A percentile compares a stretch with the other conserved stretches of the same genome.
These are phyloP conservation scores for Magnolia kwangsiensis DNA, from an alignment of 164 flowering plant species.

Conservation along the genomic window DNA sequence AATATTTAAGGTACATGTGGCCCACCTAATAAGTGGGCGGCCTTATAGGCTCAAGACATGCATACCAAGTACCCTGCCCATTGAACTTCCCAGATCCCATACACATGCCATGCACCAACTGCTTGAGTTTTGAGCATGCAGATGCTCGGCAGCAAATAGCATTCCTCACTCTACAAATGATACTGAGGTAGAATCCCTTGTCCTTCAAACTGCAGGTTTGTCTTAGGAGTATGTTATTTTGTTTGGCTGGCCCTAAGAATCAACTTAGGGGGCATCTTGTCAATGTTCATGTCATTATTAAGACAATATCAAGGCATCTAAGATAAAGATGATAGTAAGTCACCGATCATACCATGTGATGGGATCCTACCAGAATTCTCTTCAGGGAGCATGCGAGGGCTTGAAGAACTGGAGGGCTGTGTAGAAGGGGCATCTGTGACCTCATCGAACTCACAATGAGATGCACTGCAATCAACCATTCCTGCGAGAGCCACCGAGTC, in stretches of 20 bases:
- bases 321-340: not conserved
- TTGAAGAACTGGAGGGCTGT: conserved; percentile 41
- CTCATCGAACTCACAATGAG: not conserved
- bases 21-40: too few relatives aligned
- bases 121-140: too few relatives aligned
- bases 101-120: too few relatives aligned
- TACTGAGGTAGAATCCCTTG: too few relatives aligned
- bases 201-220: too few relatives aligned
- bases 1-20: too few relatives aligned
- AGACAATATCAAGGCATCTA: not conserved
- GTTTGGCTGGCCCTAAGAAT: not conserved
- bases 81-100: too few relatives aligned
- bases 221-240: too few relatives aligned
- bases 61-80: too few relatives aligned
- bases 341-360: not conserved
- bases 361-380: conserved; percentile 44
- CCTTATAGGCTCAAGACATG: too few relatives aligned
- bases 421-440: conserved; percentile 17
- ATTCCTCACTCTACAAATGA: too few relatives aligned
- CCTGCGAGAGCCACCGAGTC: not conserved
- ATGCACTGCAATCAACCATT: not conserved
- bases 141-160: too few relatives aligned
- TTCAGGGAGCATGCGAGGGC: conserved; percentile 33
- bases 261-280: not conserved
- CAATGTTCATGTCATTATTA: not conserved